A percentile compares a stretch with the other conserved stretches of the same genome.
These are phyloP conservation scores for Colletotrichum limetticola DNA, from an alignment of 2,329 filamentous ascomycete species.

Conservation along the genomic window DNA sequence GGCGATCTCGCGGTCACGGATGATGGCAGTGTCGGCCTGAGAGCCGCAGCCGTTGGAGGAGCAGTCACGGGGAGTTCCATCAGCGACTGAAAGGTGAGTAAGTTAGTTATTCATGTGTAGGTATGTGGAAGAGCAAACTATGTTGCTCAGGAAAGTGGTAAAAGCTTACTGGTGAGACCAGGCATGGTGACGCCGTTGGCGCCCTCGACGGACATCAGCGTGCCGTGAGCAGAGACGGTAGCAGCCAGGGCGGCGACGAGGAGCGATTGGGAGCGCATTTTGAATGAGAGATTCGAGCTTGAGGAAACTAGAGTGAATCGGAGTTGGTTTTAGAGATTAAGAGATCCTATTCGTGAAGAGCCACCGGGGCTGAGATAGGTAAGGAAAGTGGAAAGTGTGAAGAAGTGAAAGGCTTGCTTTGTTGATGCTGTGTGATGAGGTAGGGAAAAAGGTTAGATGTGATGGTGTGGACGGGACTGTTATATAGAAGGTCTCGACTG, in stretches of 20 bases:
- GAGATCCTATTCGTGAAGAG: conserved; percentile 11
- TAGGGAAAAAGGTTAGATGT: neutral
- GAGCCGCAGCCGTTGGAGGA: conserved; percentile 69
- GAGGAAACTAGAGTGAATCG: conserved; percentile 6
- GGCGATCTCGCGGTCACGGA: conserved; percentile 68
- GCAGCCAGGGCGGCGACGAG: conserved; percentile 49
- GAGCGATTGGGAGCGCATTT: conserved; percentile 41
- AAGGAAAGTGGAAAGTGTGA: conserved; percentile 5
- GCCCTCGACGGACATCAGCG: conserved; percentile 65
- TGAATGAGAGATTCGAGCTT: conserved; percentile 28
- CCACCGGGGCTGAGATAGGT: conserved; percentile 29
- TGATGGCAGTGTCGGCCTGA: conserved; percentile 78
- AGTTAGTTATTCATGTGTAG: neutral
- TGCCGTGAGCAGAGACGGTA: conserved; percentile 66
- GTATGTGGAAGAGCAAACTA: fast-evolving
- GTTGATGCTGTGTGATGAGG: conserved; percentile 32
- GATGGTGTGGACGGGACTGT: conserved; percentile 30
- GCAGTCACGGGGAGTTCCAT: conserved; percentile 77
- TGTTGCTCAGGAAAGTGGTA: no score
- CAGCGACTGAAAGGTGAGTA: conserved; percentile 56
- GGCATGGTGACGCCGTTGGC: conserved; percentile 73
- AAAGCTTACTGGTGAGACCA: conserved; percentile 52
- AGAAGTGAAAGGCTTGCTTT: conserved; percentile 33
- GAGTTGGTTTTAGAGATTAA: conserved; percentile 19
- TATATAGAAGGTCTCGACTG: conserved; percentile 29